A percentile compares a stretch with the other conserved stretches of the same genome.
Conservation (phyloP, 2,329 filamentous ascomycete species). For the Trichothecium roseum region DNA sequence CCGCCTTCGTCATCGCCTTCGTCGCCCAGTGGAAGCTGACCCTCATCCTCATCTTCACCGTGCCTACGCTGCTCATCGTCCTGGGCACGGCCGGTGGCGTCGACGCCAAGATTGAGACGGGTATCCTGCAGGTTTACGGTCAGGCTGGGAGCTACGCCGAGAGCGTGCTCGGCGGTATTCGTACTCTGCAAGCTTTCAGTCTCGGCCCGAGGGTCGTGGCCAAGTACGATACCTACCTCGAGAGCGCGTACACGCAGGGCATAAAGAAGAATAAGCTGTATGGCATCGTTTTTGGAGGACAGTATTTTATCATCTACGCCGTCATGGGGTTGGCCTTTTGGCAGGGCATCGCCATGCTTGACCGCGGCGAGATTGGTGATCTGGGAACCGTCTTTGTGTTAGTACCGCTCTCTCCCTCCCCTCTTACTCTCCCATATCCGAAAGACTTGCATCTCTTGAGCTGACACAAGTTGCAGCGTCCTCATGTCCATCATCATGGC, state of each 20-base stretch:
- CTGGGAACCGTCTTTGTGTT: constrained; percentile 8
- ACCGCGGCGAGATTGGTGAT: constrained; percentile 8
- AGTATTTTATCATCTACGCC: constrained; percentile 24
- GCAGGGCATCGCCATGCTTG: constrained; percentile 25
- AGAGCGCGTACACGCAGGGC: constrained; percentile 2
- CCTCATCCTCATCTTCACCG: constrained; percentile 13
- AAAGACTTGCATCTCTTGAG: neutral
- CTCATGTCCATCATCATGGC: constrained; percentile 15
- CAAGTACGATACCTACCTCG: constrained; percentile 8
- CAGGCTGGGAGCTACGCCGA: constrained; percentile 16
- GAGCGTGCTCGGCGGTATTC: constrained; percentile 9
- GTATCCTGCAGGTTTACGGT: constrained; percentile 13
- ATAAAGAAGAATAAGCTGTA: constrained; percentile 6
- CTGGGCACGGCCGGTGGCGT: constrained; percentile 11
- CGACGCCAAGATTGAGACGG: constrained; percentile 13
- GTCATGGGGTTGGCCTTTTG: constrained; percentile 11
- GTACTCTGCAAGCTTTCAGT: constrained; percentile 9
- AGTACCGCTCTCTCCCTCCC: too few species aligned
- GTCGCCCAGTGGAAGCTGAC: constrained; percentile 25
- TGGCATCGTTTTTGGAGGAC: constrained; percentile 4
- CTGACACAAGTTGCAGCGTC: constrained; percentile 8
- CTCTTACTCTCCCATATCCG: neutral
- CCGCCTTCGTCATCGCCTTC: constrained; percentile 22
- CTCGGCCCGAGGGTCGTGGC: constrained; percentile 6
- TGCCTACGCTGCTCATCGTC: constrained; percentile 6